Evolutionary conservation across 2,329 filamentous ascomycete genomes (phyloP).

Genomic region (Cercospora nicotianae): DNA sequence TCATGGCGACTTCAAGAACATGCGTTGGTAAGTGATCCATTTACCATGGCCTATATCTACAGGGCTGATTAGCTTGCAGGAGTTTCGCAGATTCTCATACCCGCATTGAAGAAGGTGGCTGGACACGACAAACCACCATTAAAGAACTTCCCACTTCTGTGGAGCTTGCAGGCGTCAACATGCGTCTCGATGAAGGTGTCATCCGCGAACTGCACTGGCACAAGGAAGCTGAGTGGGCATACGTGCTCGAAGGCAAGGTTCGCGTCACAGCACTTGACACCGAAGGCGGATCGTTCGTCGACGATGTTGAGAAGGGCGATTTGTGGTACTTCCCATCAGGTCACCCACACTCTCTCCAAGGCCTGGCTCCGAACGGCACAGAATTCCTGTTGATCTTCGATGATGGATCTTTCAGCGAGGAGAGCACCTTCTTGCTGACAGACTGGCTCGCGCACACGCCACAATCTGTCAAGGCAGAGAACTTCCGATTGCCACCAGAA

Average conservation of each 20-base stretch:
- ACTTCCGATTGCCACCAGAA: conserved; percentile 71
- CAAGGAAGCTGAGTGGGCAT: conserved; percentile 77
- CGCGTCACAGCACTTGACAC: conserved; percentile 72
- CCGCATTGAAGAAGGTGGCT: conserved; percentile 66
- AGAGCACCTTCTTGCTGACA: conserved; percentile 70
- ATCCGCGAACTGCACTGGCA: conserved; percentile 81
- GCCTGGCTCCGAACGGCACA: conserved; percentile 60
- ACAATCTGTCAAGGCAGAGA: conserved; percentile 69
- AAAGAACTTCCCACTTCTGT: conserved; percentile 64
- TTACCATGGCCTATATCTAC: too few species aligned
- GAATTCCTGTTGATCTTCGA: conserved; percentile 66
- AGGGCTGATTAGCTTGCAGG: too few species aligned
- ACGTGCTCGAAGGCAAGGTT: conserved; percentile 65
- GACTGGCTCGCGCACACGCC: conserved; percentile 75
- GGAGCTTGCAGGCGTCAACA: conserved; percentile 76
- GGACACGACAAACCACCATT: conserved; percentile 72
- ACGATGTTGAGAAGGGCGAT: conserved; percentile 73
- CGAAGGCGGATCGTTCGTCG: conserved; percentile 74
- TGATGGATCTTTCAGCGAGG: conserved; percentile 59
- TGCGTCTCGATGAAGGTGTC: conserved; percentile 70
- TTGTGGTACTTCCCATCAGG: conserved; percentile 80
- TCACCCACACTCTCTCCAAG: conserved; percentile 75
- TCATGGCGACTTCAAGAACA: conserved; percentile 67
- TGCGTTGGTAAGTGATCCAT: conserved; percentile 72
- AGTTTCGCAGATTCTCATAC: conserved; percentile 50